phyloP scores from a whole-genome alignment of 257 asterid species.

The Lithospermum erythrorhizon region DNA sequence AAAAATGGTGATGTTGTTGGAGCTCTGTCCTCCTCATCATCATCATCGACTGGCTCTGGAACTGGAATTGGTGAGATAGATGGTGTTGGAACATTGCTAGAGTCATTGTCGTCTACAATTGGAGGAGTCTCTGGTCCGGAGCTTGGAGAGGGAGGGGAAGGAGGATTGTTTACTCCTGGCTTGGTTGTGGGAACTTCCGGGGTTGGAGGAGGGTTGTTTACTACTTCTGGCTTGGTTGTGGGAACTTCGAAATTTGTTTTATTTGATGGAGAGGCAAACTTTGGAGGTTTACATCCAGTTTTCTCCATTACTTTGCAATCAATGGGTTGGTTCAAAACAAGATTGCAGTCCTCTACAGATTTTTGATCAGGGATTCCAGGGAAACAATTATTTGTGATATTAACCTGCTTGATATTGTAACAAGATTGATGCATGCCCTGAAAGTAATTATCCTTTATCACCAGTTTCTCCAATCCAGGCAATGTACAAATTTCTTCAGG shows the following conservation, averaged over 20 bases:
- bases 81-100: neutral
- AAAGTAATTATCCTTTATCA: conserved; percentile 40
- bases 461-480: conserved; percentile 37
- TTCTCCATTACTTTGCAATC: conserved; percentile 21
- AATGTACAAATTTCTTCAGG: conserved; percentile 40
- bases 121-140: neutral
- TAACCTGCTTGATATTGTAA: conserved; percentile 19
- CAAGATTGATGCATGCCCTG: conserved; percentile 38
- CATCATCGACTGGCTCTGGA: conserved; percentile 8
- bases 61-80: neutral
- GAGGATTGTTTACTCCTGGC: too few relatives aligned
- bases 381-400: conserved; percentile 41
- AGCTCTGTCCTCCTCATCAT: conserved; percentile 6
- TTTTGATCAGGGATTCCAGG: conserved; percentile 25
- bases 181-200: too few relatives aligned
- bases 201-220: neutral
- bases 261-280: neutral
- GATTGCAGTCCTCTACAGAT: conserved; percentile 28
- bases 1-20: conserved; percentile 16
- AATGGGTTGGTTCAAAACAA: conserved; percentile 26
- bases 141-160: neutral
- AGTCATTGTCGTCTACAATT: too few relatives aligned
- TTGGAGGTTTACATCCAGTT: neutral
- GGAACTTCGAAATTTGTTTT: neutral
- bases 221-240: too few relatives aligned